Conservation (phyloP, 2,329 filamentous ascomycete genomes). For the Cytospora schulzeri region DNA sequence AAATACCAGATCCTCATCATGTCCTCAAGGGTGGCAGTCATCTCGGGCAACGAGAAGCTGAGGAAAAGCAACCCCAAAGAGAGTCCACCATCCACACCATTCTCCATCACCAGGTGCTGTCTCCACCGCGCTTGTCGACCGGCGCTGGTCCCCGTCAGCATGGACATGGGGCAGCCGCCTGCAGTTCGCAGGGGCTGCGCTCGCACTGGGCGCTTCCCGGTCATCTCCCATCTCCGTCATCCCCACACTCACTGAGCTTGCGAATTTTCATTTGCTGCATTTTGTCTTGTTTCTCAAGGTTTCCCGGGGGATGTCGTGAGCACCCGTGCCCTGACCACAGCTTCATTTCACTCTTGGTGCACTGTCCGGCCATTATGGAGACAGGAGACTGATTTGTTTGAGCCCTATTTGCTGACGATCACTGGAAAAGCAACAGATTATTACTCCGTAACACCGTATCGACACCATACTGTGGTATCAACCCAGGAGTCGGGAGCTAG, state of each 20-base stretch:
- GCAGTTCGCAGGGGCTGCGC: constrained; percentile 23
- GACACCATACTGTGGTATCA: constrained; percentile 9
- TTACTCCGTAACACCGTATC: constrained; percentile 13
- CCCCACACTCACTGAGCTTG: constrained; percentile 21
- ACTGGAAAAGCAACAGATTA: constrained; percentile 8
- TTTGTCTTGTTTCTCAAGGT: constrained; percentile 21
- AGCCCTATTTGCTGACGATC: constrained; percentile 25
- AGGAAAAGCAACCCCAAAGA: constrained; percentile 21
- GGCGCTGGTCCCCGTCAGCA: constrained; percentile 27
- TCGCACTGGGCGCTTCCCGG: constrained; percentile 35
- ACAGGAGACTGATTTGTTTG: constrained; percentile 14
- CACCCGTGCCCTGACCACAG: constrained; percentile 21
- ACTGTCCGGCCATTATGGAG: constrained; percentile 19
- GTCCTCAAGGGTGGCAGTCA: constrained; percentile 15
- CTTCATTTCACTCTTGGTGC: constrained; percentile 9
- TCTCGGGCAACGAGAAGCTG: constrained; percentile 23
- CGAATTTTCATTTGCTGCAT: constrained; percentile 22
- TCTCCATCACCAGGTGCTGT: constrained; percentile 27
- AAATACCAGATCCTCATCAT: not conserved
- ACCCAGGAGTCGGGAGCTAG: constrained; percentile 22
- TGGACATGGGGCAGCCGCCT: constrained; percentile 22
- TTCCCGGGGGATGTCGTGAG: constrained; percentile 20
- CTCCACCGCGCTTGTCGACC: constrained; percentile 27
- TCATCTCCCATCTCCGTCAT: constrained; percentile 28
- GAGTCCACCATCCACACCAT: constrained; percentile 26